phyloP scores from a whole-genome alignment of 176 grass and related monocot genomes.

The Triticum aestivum region DNA sequence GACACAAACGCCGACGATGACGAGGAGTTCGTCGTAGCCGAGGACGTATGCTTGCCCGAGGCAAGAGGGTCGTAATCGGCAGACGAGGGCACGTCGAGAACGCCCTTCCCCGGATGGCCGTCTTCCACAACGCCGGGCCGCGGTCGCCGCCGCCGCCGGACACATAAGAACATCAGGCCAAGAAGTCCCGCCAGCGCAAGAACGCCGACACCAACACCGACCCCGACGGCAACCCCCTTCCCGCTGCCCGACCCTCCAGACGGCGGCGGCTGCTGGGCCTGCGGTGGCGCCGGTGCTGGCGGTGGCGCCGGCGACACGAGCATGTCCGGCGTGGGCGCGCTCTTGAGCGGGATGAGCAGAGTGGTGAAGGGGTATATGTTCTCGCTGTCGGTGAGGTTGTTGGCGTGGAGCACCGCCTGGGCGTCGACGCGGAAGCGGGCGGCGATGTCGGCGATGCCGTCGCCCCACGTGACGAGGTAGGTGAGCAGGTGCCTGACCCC shows the following conservation, averaged over 20 bases:
- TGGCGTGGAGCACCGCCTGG: slow-evolving; percentile 48
- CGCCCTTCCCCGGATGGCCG: not conserved
- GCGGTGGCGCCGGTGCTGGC: slow-evolving; percentile 20
- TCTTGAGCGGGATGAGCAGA: slow-evolving; percentile 67
- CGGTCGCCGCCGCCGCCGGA: slow-evolving; percentile 5
- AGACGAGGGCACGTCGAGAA: not conserved
- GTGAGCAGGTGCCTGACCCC: slow-evolving; percentile 55
- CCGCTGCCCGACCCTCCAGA: slow-evolving; percentile 6
- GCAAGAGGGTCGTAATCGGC: slow-evolving; percentile 32
- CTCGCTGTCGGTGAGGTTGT: slow-evolving; percentile 27
- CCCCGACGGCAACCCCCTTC: slow-evolving; percentile 46
- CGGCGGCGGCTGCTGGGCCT: not conserved
- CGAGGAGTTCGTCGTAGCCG: not conserved
- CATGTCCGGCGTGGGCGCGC: slow-evolving; percentile 47
- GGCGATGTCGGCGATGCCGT: slow-evolving; percentile 36
- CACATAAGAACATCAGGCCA: slow-evolving; percentile 19
- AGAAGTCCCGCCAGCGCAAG: slow-evolving; percentile 28
- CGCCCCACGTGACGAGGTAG: slow-evolving; percentile 60
- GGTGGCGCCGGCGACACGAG: slow-evolving; percentile 44
- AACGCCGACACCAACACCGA: slow-evolving; percentile 47
- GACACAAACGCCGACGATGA: slow-evolving; percentile 23
- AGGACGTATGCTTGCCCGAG: slow-evolving; percentile 15
- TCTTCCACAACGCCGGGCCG: not conserved
- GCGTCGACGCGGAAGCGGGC: slow-evolving; percentile 36
- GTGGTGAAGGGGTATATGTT: slow-evolving; percentile 77